These are phyloP conservation scores for Leccinum proliferum DNA, from an alignment of 1,284 basidiomycete genomes.

Conservation along the genomic window DNA sequence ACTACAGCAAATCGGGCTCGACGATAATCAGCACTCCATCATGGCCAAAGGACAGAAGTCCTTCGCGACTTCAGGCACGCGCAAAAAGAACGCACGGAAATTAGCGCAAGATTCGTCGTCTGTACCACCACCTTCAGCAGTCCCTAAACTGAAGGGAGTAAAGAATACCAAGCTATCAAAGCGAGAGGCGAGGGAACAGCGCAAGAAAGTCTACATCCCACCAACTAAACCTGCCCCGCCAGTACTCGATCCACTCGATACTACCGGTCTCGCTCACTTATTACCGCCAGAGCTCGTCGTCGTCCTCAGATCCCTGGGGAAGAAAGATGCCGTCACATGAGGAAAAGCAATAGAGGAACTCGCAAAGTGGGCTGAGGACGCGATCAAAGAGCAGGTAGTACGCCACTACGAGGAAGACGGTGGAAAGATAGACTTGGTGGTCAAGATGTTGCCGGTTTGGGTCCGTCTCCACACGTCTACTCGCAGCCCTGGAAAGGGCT, in stretches of 20 bases:
- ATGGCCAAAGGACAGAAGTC: constrained; percentile 59
- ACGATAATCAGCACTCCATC: not conserved
- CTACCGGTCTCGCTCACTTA: constrained; percentile 72
- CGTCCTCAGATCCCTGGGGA: constrained; percentile 75
- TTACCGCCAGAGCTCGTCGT: constrained; percentile 84
- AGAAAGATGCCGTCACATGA: constrained; percentile 91
- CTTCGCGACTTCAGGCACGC: constrained; percentile 74
- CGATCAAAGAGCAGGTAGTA: constrained; percentile 38
- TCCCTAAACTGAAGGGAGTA: constrained; percentile 40
- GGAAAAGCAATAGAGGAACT: constrained; percentile 86
- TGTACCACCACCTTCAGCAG: constrained; percentile 15
- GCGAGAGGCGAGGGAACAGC: constrained; percentile 63
- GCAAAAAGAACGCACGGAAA: constrained; percentile 81
- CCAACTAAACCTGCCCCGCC: constrained; percentile 83
- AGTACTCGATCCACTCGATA: constrained; percentile 88
- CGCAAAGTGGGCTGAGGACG: constrained; percentile 60
- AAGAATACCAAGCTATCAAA: constrained; percentile 42
- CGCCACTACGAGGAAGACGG: constrained; percentile 23
- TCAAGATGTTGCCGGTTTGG: constrained; percentile 82
- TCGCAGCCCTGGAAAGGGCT: not conserved
- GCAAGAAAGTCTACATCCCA: constrained; percentile 78
- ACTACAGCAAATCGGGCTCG: not conserved
- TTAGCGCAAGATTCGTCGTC: constrained; percentile 25
- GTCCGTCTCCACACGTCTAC: constrained; percentile 43
- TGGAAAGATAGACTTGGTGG: constrained; percentile 43